Conservation (phyloP, 73 alveolate genomes). For the Stentor roeselii region DNA sequence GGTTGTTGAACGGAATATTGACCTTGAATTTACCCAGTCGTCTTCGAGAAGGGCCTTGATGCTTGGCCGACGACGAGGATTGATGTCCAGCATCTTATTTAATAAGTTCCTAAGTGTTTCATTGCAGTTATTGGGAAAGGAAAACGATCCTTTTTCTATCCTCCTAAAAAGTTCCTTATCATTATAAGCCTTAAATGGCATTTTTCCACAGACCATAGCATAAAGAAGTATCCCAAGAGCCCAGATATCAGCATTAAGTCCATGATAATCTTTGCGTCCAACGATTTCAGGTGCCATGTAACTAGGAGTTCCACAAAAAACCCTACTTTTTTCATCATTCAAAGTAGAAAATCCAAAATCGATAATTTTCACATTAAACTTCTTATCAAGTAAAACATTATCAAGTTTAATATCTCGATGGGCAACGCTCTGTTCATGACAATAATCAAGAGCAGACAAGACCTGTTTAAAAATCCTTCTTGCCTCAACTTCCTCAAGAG, state of each 20-base stretch:
- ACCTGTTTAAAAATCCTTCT: conserved; percentile 34
- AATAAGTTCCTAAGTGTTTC: background rate
- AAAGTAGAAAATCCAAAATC: conserved; percentile 60
- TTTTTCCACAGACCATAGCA: conserved; percentile 49
- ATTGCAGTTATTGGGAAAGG: conserved; percentile 21
- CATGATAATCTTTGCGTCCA: conserved; percentile 44
- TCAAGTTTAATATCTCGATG: conserved; percentile 58
- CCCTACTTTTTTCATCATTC: conserved; percentile 43
- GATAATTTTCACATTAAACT: conserved; percentile 49
- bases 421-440: conserved; percentile 49
- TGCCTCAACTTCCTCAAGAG: conserved; percentile 51
- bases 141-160: conserved; percentile 54
- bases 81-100: background rate
- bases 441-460: conserved; percentile 54
- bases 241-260: conserved; percentile 58
- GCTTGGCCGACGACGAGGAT: background rate
- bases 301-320: conserved; percentile 89
- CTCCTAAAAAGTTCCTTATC: conserved; percentile 65
- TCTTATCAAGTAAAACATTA: conserved; percentile 50
- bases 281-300: conserved; percentile 97
- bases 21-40: background rate
- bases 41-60: background rate
- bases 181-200: conserved; percentile 46
- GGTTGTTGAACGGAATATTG: too few species aligned
- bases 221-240: conserved; percentile 55